These are phyloP conservation scores for Paecilomyces dactylethromorphus DNA, from an alignment of 2,329 filamentous ascomycete species.

Conservation along the genomic window DNA sequence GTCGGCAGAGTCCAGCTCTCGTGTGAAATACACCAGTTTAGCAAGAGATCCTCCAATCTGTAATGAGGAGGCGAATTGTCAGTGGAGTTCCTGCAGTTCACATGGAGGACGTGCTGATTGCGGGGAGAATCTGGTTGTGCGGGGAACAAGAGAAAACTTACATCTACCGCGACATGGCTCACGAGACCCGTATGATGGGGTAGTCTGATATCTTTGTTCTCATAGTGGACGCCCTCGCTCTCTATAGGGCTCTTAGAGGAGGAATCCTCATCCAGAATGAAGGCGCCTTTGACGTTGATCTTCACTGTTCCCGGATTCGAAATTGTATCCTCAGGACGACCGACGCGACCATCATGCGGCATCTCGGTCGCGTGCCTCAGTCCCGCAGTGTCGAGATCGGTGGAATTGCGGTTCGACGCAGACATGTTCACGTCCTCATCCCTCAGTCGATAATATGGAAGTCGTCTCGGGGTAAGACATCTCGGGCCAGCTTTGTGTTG, in stretches of 20 bases:
- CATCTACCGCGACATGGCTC: constrained; percentile 94
- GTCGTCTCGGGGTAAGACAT: background rate
- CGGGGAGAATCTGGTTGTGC: constrained; percentile 21
- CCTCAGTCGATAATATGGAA: background rate
- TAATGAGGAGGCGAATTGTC: background rate
- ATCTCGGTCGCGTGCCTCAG: constrained; percentile 12
- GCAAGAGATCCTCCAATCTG: constrained; percentile 93
- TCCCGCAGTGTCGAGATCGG: constrained; percentile 10
- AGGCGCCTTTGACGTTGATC: constrained; percentile 95
- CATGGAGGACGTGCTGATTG: constrained; percentile 12
- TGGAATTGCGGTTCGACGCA: constrained; percentile 18
- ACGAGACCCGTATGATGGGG: constrained; percentile 93
- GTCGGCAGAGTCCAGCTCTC: constrained; percentile 71
- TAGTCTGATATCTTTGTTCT: constrained; percentile 89
- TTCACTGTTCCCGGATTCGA: constrained; percentile 63
- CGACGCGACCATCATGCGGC: constrained; percentile 19
- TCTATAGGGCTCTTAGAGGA: constrained; percentile 44
- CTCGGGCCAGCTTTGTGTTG: background rate
- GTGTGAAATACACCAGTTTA: constrained; percentile 95
- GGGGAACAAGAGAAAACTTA: constrained; percentile 43
- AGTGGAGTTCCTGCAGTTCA: background rate
- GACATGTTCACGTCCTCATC: constrained; percentile 20
- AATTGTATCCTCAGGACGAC: constrained; percentile 42
- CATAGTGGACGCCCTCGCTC: constrained; percentile 56
- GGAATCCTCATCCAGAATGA: constrained; percentile 81